phyloP scores from a whole-genome alignment of 1,284 basidiomycete genomes.

The Ustilago bromivora region DNA sequence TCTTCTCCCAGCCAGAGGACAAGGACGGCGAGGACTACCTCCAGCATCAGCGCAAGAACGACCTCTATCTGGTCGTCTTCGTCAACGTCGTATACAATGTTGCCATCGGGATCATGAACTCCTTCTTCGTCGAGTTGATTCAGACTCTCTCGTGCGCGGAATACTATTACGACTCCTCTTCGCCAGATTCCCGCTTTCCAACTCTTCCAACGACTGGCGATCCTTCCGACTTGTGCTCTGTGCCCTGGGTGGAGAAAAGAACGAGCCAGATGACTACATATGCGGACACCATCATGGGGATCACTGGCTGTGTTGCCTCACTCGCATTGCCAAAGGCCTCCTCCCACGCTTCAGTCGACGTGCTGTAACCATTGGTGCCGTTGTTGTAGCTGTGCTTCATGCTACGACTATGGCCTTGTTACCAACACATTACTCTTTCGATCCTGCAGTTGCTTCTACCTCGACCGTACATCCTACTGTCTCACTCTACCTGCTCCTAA shows the following conservation, averaged over 20 bases:
- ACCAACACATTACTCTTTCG: slow-evolving; percentile 46
- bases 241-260: slow-evolving; percentile 33
- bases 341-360: slow-evolving; percentile 34
- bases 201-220: slow-evolving; percentile 26
- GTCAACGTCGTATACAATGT: slow-evolving; percentile 17
- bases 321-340: slow-evolving; percentile 22
- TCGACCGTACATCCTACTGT: slow-evolving; percentile 33
- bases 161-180: slow-evolving; percentile 27
- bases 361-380: slow-evolving; percentile 1
- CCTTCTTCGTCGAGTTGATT: slow-evolving; percentile 27
- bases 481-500: slow-evolving; percentile 13
- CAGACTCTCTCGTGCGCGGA: slow-evolving; percentile 44
- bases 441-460: slow-evolving; percentile 21
- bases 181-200: slow-evolving; percentile 13
- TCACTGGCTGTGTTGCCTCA: slow-evolving; percentile 17
- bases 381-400: neutral
- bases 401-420: slow-evolving; percentile 9
- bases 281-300: slow-evolving; percentile 10
- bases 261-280: slow-evolving; percentile 29
- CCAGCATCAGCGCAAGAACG: slow-evolving; percentile 21
- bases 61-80: slow-evolving; percentile 23
- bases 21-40: slow-evolving; percentile 29
- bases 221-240: slow-evolving; percentile 30
- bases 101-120: slow-evolving; percentile 19
- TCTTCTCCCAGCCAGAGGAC: slow-evolving; percentile 43